Evolutionary conservation across 2,329 filamentous ascomycete genomes (phyloP).

Genomic region (Fusarium aywerte): DNA sequence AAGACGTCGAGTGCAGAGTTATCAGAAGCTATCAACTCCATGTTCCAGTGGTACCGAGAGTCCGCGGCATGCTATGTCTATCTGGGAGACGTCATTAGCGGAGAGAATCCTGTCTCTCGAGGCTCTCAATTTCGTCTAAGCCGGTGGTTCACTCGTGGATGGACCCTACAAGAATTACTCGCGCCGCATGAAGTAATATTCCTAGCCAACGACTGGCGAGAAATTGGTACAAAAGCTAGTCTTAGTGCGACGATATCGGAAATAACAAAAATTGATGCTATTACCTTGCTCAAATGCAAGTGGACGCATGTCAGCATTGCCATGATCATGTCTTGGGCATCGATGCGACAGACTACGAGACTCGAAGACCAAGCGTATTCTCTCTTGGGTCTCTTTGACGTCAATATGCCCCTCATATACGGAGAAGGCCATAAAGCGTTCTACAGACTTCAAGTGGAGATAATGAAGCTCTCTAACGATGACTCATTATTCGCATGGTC

Average conservation of each 20-base stretch:
- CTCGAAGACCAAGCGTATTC: slow-evolving; percentile 25
- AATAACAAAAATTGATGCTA: slow-evolving; percentile 4
- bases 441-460: slow-evolving; percentile 18
- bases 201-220: background rate
- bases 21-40: slow-evolving; percentile 11
- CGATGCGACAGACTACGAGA: slow-evolving; percentile 7
- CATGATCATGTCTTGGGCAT: slow-evolving; percentile 23
- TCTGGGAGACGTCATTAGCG: background rate
- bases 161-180: slow-evolving; percentile 18
- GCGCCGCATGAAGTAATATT: slow-evolving; percentile 22
- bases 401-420: slow-evolving; percentile 23
- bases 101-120: background rate
- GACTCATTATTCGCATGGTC: slow-evolving; percentile 21
- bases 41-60: slow-evolving; percentile 15
- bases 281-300: slow-evolving; percentile 3
- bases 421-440: slow-evolving; percentile 18
- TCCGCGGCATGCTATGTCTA: slow-evolving; percentile 18
- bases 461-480: slow-evolving; percentile 22
- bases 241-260: background rate
- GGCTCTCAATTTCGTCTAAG: slow-evolving; percentile 7
- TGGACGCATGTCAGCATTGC: slow-evolving; percentile 19
- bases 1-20: slow-evolving; percentile 23
- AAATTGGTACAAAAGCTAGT: slow-evolving; percentile 8
- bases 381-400: slow-evolving; percentile 13
- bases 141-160: slow-evolving; percentile 16